Evolutionary conservation across 495 filamentous ascomycete species (phyloP).

Genomic region (Aspergillus bridgeri): DNA sequence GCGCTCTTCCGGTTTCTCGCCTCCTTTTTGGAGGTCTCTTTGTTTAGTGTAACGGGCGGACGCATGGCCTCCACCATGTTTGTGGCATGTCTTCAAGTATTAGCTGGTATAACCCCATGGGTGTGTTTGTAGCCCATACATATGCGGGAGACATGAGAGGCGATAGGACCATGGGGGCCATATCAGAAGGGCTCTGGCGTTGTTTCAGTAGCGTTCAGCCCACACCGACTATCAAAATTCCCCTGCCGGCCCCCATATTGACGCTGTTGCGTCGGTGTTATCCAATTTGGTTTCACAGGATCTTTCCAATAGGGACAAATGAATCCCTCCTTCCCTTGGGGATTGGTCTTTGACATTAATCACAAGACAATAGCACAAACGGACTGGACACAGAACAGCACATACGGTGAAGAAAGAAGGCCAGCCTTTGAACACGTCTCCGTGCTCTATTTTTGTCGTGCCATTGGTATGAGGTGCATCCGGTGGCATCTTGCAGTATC

Average conservation of each 20-base stretch:
- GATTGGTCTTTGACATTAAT: slow-evolving; percentile 16
- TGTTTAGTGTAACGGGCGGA: slow-evolving; percentile 17
- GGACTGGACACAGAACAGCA: slow-evolving; percentile 16
- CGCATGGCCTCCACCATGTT: slow-evolving; percentile 24
- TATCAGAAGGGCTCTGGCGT: not conserved
- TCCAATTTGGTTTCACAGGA: slow-evolving; percentile 25
- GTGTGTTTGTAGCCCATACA: slow-evolving; percentile 16
- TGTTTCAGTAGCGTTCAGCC: not conserved
- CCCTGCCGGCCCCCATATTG: slow-evolving; percentile 14
- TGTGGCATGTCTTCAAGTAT: slow-evolving; percentile 14
- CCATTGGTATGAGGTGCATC: slow-evolving; percentile 19
- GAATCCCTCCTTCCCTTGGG: slow-evolving; percentile 15
- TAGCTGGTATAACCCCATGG: slow-evolving; percentile 15
- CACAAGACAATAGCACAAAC: slow-evolving; percentile 24
- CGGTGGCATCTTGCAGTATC: slow-evolving; percentile 17
- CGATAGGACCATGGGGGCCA: not conserved
- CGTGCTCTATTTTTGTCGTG: slow-evolving; percentile 7
- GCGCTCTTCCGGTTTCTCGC: not conserved
- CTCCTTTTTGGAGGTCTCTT: not conserved
- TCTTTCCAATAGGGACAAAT: slow-evolving; percentile 14
- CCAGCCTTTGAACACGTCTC: slow-evolving; percentile 6
- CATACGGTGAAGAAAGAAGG: slow-evolving; percentile 18
- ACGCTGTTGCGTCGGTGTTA: slow-evolving; percentile 19
- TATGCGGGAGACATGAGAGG: slow-evolving; percentile 5
- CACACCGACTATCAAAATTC: slow-evolving; percentile 1